Percentiles rank a stretch among this genome's conserved stretches.
phyloP scores from a whole-genome alignment of 2,329 filamentous ascomycete genomes.

The Coniosporium tulheliwenetii region DNA sequence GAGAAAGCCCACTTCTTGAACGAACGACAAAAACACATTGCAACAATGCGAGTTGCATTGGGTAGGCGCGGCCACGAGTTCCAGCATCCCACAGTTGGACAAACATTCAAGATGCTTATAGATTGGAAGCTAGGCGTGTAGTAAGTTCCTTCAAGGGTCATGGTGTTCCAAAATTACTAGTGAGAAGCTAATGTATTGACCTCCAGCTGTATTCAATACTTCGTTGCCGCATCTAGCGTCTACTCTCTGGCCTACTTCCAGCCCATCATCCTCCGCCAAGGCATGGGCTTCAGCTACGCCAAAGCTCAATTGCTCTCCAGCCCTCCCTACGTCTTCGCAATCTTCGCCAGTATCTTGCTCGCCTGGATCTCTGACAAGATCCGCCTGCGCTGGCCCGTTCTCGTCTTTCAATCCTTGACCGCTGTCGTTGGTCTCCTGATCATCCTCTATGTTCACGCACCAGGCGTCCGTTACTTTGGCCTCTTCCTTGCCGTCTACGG shows the following conservation, averaged over 20 bases:
- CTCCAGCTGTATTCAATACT: too few relatives aligned
- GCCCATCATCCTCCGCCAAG: slow-evolving; percentile 19
- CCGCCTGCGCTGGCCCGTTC: slow-evolving; percentile 16
- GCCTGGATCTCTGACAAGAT: slow-evolving; percentile 16
- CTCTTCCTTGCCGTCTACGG: slow-evolving; percentile 14
- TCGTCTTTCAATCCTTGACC: slow-evolving; percentile 17
- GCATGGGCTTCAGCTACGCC: slow-evolving; percentile 16
- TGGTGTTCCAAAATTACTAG: too few relatives aligned
- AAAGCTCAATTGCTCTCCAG: slow-evolving; percentile 15
- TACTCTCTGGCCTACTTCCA: slow-evolving; percentile 20
- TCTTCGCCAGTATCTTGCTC: slow-evolving; percentile 2
- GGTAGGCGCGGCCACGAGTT: too few relatives aligned
- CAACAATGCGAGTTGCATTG: too few relatives aligned
- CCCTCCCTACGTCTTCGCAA: slow-evolving; percentile 13
- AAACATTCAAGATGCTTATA: too few relatives aligned
- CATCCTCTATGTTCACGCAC: slow-evolving; percentile 14
- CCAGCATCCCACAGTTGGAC: too few relatives aligned
- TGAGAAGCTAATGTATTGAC: too few relatives aligned
- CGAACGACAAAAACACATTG: too few relatives aligned
- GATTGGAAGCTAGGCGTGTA: too few relatives aligned
- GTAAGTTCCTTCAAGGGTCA: too few relatives aligned
- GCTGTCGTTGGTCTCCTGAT: slow-evolving; percentile 16
- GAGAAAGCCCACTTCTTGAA: too few relatives aligned
- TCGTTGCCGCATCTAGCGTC: slow-evolving; percentile 3
- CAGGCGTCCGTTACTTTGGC: slow-evolving; percentile 16